Evolutionary conservation across 2,329 filamentous ascomycete species (phyloP).

Genomic region (Ophidiomyces ophidiicola): DNA sequence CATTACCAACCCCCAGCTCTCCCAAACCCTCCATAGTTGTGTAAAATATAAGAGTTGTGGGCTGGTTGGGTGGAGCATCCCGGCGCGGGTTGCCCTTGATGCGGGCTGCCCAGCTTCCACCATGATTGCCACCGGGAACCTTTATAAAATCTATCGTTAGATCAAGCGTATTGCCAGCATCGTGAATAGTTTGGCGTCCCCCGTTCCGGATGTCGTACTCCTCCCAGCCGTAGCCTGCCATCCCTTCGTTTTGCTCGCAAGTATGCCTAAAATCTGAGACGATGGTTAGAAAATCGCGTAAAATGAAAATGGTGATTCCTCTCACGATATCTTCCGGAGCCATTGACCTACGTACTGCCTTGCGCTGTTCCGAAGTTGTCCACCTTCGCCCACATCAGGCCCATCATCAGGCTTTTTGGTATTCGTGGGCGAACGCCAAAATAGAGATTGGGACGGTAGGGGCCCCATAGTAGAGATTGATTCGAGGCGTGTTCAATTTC

Average conservation of each 20-base stretch:
- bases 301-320: background rate
- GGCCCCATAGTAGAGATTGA: constrained; percentile 85
- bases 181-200: constrained; percentile 80
- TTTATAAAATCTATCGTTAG: constrained; percentile 91
- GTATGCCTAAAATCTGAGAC: constrained; percentile 71
- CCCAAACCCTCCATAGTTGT: constrained; percentile 65
- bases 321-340: background rate
- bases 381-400: constrained; percentile 78
- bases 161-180: constrained; percentile 76
- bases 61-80: constrained; percentile 53
- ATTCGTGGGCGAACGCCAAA: constrained; percentile 78
- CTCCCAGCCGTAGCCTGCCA: constrained; percentile 95
- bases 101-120: constrained; percentile 83
- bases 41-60: constrained; percentile 72
- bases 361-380: constrained; percentile 67
- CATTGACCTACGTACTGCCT: constrained; percentile 46
- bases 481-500: constrained; percentile 47
- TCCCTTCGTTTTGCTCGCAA: constrained; percentile 87
- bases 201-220: constrained; percentile 85
- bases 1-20: constrained; percentile 48
- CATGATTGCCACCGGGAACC: constrained; percentile 69
- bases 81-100: constrained; percentile 69
- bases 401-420: constrained; percentile 67
- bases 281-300: background rate
- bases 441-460: constrained; percentile 87